Evolutionary conservation across 805 yeast species (phyloP).

Genomic region (Metschnikowia amazonensis): DNA sequence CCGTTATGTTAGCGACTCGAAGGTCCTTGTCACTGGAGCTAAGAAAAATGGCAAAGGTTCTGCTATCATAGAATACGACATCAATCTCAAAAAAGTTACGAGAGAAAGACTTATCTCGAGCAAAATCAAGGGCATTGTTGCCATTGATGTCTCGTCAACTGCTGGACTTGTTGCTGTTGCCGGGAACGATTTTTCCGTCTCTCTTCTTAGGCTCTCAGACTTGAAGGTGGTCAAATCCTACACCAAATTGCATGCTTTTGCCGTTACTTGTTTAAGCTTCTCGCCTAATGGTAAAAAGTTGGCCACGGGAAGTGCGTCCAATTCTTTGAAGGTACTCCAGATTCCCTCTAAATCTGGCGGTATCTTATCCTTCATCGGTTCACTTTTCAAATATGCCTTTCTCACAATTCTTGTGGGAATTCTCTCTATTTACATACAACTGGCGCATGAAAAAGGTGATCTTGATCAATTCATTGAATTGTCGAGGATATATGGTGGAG

Average conservation of each 20-base stretch:
- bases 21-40: slow-evolving; percentile 33
- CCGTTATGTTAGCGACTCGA: slow-evolving; percentile 34
- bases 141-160: slow-evolving; percentile 43
- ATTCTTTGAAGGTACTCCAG: slow-evolving; percentile 55
- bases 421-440: slow-evolving; percentile 33
- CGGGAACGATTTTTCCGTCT: slow-evolving; percentile 64
- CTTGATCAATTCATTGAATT: slow-evolving; percentile 24
- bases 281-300: slow-evolving; percentile 64
- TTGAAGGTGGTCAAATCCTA: slow-evolving; percentile 50
- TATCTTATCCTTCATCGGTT: slow-evolving; percentile 31
- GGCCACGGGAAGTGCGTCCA: slow-evolving; percentile 76
- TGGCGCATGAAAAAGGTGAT: slow-evolving; percentile 33
- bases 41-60: slow-evolving; percentile 34
- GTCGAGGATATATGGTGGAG: slow-evolving; percentile 20
- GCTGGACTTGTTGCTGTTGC: slow-evolving; percentile 51
- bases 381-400: slow-evolving; percentile 30
- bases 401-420: slow-evolving; percentile 31
- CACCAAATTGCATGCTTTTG: slow-evolving; percentile 68
- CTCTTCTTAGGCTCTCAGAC: slow-evolving; percentile 49
- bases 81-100: slow-evolving; percentile 39
- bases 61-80: slow-evolving; percentile 41
- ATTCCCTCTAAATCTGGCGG: slow-evolving; percentile 12
- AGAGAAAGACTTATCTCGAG: slow-evolving; percentile 41
- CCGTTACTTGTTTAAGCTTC: slow-evolving; percentile 69
- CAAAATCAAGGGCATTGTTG: slow-evolving; percentile 53